A percentile compares a stretch with the other conserved stretches of the same genome.
Conservation (phyloP, 768 basidiomycete genomes). For the Auricularia cornea region DNA sequence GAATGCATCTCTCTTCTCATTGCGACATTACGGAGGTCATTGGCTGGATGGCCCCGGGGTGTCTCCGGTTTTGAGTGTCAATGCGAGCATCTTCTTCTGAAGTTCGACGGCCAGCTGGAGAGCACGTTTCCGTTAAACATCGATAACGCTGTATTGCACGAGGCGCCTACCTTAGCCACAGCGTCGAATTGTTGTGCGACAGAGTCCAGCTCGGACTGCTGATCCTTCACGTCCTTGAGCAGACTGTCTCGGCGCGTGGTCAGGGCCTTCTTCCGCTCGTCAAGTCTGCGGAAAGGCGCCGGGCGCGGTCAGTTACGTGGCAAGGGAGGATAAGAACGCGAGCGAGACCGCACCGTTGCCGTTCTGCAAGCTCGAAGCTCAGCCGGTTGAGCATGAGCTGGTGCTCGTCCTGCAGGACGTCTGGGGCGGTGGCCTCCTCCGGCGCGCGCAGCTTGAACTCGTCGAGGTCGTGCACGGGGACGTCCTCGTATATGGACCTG, state of each 20-base stretch:
- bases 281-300: constrained; percentile 2
- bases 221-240: constrained; percentile 70
- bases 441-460: constrained; percentile 67
- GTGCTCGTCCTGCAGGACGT: constrained; percentile 60
- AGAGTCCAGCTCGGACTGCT: constrained; percentile 61
- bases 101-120: background rate
- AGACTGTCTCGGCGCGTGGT: constrained; percentile 65
- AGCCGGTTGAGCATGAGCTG: constrained; percentile 83
- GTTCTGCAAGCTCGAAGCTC: constrained; percentile 79
- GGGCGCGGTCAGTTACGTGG: background rate
- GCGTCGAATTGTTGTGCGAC: constrained; percentile 72
- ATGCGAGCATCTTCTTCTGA: background rate
- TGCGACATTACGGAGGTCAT: too few species aligned
- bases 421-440: constrained; percentile 51
- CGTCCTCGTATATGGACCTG: constrained; percentile 84
- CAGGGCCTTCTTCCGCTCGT: constrained; percentile 49
- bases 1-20: too few species aligned
- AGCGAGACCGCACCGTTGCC: constrained; percentile 56
- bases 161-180: constrained; percentile 44
- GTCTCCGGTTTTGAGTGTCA: too few species aligned
- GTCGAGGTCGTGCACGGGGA: constrained; percentile 61
- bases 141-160: background rate
- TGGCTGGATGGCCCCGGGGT: too few species aligned
- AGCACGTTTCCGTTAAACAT: background rate
- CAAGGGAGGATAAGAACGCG: background rate